Conservation (phyloP, 257 asterid species). For the Leptodermis oblonga region DNA sequence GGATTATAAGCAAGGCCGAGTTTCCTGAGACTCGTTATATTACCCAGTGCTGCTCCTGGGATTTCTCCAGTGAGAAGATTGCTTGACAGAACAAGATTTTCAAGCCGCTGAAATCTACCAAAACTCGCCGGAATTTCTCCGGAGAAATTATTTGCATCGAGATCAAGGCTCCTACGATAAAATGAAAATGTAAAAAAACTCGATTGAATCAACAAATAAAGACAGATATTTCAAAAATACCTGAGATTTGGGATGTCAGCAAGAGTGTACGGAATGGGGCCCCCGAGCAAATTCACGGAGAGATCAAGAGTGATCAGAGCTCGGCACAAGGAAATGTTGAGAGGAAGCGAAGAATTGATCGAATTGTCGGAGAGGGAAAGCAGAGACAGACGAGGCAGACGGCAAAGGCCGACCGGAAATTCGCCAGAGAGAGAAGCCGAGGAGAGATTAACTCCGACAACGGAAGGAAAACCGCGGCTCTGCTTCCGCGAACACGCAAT, state of each 20-base stretch:
- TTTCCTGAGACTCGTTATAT: slow-evolving; percentile 44
- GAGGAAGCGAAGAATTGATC: slow-evolving; percentile 54
- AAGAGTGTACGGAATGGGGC: slow-evolving; percentile 55
- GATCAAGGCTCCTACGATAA: slow-evolving; percentile 44
- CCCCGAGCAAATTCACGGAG: slow-evolving; percentile 54
- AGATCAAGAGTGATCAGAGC: slow-evolving; percentile 53
- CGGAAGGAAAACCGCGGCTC: slow-evolving; percentile 19
- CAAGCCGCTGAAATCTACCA: slow-evolving; percentile 54
- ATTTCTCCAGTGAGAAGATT: slow-evolving; percentile 51
- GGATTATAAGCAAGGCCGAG: slow-evolving; percentile 60
- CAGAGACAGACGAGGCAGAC: slow-evolving; percentile 40
- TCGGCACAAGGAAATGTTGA: slow-evolving; percentile 48
- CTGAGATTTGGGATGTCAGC: slow-evolving; percentile 67
- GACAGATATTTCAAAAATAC: slow-evolving; percentile 19
- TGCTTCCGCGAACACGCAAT: slow-evolving; percentile 36
- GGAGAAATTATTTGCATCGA: slow-evolving; percentile 46
- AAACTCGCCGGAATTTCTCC: slow-evolving; percentile 65
- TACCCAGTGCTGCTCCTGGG: slow-evolving; percentile 59
- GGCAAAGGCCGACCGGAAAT: slow-evolving; percentile 56
- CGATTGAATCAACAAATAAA: not conserved
- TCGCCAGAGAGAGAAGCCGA: slow-evolving; percentile 49
- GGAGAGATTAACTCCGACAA: slow-evolving; percentile 40
- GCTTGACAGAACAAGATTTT: slow-evolving; percentile 40
- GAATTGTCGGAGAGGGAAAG: slow-evolving; percentile 43
- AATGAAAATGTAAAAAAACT: not conserved